A percentile compares a stretch with the other conserved stretches of the same genome.
Conservation (phyloP, 2,329 filamentous ascomycete species). For the Fusarium dlaminii region DNA sequence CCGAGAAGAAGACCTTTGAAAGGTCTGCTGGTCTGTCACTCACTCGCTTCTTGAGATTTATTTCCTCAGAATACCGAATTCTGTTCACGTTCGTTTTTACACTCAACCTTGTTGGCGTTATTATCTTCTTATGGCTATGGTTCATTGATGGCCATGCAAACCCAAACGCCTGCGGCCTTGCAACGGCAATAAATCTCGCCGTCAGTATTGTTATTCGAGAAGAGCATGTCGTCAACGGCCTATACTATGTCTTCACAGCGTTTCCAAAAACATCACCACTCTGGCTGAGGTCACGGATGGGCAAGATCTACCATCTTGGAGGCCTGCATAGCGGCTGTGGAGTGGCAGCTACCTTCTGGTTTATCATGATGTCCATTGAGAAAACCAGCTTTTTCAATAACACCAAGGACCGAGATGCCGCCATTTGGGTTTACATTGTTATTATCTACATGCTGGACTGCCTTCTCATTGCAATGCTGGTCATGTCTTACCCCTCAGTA, state of each 20-base stretch:
- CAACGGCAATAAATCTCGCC: constrained; percentile 54
- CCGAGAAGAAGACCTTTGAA: not conserved
- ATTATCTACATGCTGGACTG: constrained; percentile 23
- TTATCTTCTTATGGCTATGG: constrained; percentile 26
- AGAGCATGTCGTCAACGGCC: constrained; percentile 57
- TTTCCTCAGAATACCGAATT: constrained; percentile 53
- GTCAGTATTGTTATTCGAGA: constrained; percentile 57
- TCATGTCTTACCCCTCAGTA: constrained; percentile 25
- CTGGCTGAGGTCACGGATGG: constrained; percentile 51
- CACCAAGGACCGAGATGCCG: not conserved
- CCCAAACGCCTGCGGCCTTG: constrained; percentile 48
- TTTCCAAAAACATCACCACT: constrained; percentile 54
- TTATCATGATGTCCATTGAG: constrained; percentile 30
- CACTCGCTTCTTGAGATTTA: constrained; percentile 33
- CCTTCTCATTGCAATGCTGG: constrained; percentile 19
- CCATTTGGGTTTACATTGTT: constrained; percentile 12
- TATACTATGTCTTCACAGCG: constrained; percentile 53
- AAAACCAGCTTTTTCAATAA: constrained; percentile 12
- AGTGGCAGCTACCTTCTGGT: constrained; percentile 29
- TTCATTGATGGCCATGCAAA: constrained; percentile 43
- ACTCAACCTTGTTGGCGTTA: constrained; percentile 49
- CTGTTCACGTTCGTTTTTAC: constrained; percentile 60
- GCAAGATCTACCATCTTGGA: constrained; percentile 57
- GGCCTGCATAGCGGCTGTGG: constrained; percentile 42
- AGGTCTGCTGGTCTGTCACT: constrained; percentile 19